Evolutionary conservation across 2,329 filamentous ascomycete genomes (phyloP).

Genomic region (Aspergillus pseudoterreus): DNA sequence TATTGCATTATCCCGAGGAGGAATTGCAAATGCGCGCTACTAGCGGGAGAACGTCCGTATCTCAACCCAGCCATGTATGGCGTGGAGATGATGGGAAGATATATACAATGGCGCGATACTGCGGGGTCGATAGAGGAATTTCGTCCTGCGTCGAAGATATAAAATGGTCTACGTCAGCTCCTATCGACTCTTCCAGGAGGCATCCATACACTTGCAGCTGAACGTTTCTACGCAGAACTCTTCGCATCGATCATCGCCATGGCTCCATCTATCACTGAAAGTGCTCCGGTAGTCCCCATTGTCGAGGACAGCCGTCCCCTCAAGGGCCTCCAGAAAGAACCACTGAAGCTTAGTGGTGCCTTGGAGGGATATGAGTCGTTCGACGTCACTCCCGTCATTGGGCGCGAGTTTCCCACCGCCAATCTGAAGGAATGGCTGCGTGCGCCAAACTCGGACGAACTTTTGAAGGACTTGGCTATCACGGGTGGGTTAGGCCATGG

Average conservation of each 20-base stretch:
- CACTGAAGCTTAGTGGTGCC: slow-evolving; percentile 37
- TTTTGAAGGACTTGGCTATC: slow-evolving; percentile 33
- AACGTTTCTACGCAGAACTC: background rate
- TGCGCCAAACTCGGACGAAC: slow-evolving; percentile 33
- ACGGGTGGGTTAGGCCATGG: slow-evolving; percentile 20
- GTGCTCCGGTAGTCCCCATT: slow-evolving; percentile 15
- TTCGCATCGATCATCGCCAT: slow-evolving; percentile 4
- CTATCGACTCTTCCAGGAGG: background rate
- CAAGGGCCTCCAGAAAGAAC: slow-evolving; percentile 19
- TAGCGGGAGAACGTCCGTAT: background rate
- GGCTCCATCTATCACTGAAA: slow-evolving; percentile 20
- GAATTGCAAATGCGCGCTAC: slow-evolving; percentile 7
- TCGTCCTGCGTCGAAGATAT: background rate
- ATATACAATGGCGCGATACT: background rate
- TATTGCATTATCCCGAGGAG: slow-evolving; percentile 11
- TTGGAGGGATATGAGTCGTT: slow-evolving; percentile 45
- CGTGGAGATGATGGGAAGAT: background rate
- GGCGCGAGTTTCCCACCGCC: slow-evolving; percentile 44
- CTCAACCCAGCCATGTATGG: background rate
- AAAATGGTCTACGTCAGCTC: background rate
- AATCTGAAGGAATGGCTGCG: slow-evolving; percentile 48
- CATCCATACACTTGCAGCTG: background rate
- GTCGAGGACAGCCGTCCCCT: slow-evolving; percentile 11
- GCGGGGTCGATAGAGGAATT: background rate
- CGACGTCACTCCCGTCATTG: slow-evolving; percentile 51